Percentiles rank a stretch among this genome's conserved stretches.
These are phyloP conservation scores for Gossypium gossypioides DNA, from an alignment of 441 rosid species.

Conservation along the genomic window DNA sequence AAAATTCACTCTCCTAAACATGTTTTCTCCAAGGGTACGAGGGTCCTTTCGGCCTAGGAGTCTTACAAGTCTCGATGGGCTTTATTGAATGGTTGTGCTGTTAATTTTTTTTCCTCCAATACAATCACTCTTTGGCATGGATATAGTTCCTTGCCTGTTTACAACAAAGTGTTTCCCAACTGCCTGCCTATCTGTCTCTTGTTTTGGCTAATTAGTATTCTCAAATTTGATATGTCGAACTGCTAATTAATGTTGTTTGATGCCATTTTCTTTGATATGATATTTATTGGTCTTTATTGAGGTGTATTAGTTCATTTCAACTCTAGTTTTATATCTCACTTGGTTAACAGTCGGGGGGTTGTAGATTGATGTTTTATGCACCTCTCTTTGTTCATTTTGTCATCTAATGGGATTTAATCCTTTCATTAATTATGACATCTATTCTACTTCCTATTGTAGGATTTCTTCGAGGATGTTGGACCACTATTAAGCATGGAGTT, in stretches of 20 bases:
- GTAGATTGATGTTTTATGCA: slow-evolving; percentile 3
- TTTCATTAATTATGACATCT: not conserved
- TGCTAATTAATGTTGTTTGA: not conserved
- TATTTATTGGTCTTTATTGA: not conserved
- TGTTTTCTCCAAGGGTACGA: not conserved
- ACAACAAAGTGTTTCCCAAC: not conserved
- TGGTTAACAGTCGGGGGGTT: not conserved
- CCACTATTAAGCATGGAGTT: slow-evolving; percentile 94
- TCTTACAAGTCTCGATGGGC: not conserved
- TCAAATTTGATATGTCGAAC: not conserved
- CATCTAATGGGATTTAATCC: not conserved
- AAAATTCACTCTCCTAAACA: not conserved
- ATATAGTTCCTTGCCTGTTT: not conserved
- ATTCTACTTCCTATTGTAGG: slow-evolving; percentile 36
- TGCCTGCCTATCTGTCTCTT: not conserved
- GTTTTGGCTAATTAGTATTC: not conserved
- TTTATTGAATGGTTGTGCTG: not conserved
- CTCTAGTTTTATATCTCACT: not conserved
- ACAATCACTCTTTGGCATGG: not conserved
- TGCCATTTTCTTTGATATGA: slow-evolving; percentile 2
- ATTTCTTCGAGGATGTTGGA: slow-evolving; percentile 95
- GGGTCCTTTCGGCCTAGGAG: not conserved
- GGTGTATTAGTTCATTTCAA: not conserved
- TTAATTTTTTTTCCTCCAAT: not conserved
- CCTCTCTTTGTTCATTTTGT: not conserved